Conservation (phyloP, 805 yeast species). For the Hagleromyces aurorensis region DNA sequence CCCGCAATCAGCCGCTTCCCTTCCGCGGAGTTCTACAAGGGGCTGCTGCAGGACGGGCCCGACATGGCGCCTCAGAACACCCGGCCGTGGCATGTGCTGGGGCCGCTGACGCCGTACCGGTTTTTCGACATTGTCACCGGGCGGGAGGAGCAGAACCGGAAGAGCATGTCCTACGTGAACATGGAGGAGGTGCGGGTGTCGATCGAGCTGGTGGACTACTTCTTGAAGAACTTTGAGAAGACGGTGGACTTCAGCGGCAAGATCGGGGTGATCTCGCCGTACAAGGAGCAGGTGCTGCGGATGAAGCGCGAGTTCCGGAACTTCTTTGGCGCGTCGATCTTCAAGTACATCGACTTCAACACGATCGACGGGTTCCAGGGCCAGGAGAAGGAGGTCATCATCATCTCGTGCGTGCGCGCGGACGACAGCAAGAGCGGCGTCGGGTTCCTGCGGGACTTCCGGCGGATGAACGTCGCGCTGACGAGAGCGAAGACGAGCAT, state of each 20-base stretch:
- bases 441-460: conserved; percentile 82
- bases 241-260: conserved; percentile 50
- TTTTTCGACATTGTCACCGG: conserved; percentile 67
- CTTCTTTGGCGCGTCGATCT: conserved; percentile 55
- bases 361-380: conserved; percentile 98
- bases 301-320: conserved; percentile 50
- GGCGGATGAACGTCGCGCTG: conserved; percentile 96
- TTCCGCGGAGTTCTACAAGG: conserved; percentile 69
- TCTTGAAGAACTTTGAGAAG: conserved; percentile 42
- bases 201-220: conserved; percentile 50
- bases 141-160: conserved; percentile 53
- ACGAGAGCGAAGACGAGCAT: conserved; percentile 89
- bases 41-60: conserved; percentile 68
- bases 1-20: conserved; percentile 87
- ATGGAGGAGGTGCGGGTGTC: conserved; percentile 65
- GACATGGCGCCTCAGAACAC: conserved; percentile 51
- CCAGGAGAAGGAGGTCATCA: conserved; percentile 89
- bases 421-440: conserved; percentile 48
- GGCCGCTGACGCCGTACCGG: conserved; percentile 61
- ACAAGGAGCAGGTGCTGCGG: conserved; percentile 72
- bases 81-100: conserved; percentile 66
- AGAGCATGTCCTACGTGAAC: conserved; percentile 67
- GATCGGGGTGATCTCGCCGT: conserved; percentile 91
- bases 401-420: conserved; percentile 94
- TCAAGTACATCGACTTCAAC: conserved; percentile 71